These are phyloP conservation scores for Hemerocallis citrina DNA, from an alignment of 106 monocot genomes.

Conservation along the genomic window DNA sequence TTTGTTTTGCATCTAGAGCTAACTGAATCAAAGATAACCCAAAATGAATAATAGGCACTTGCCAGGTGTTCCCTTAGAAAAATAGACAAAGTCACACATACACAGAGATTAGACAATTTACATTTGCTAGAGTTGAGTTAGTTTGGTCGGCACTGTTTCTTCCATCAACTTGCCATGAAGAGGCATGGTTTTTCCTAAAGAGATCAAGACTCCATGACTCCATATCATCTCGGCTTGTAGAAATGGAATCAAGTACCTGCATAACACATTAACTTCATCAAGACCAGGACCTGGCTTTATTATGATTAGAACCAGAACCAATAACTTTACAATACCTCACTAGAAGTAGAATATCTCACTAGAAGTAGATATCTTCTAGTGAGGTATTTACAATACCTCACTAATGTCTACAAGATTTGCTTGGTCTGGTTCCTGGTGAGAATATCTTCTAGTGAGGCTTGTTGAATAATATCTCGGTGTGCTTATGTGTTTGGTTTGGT, in stretches of 20 bases:
- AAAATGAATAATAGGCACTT: background rate
- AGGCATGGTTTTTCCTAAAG: conserved; percentile 49
- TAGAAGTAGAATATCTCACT: too few species aligned
- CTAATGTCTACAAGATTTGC: too few species aligned
- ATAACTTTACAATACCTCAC: too few species aligned
- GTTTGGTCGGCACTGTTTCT: conserved; percentile 11
- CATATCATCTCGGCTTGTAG: conserved; percentile 50
- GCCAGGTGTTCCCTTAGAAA: background rate
- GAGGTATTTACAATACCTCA: too few species aligned
- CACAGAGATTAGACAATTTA: conserved; percentile 12
- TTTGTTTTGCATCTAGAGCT: conserved; percentile 12
- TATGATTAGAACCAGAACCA: too few species aligned
- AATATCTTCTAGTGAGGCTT: too few species aligned
- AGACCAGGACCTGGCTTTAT: too few species aligned
- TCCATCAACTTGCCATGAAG: conserved; percentile 91
- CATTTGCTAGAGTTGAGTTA: conserved; percentile 31
- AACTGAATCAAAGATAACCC: conserved; percentile 10
- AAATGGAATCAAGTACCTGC: conserved; percentile 79
- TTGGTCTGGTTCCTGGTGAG: too few species aligned
- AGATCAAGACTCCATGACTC: conserved; percentile 91
- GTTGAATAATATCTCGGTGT: too few species aligned
- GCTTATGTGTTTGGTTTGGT: too few species aligned
- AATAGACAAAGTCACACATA: background rate
- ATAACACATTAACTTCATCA: conserved; percentile 54
- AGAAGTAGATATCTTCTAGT: too few species aligned